phyloP scores from a whole-genome alignment of 106 monocot species.

The Dioscorea zingiberensis region DNA sequence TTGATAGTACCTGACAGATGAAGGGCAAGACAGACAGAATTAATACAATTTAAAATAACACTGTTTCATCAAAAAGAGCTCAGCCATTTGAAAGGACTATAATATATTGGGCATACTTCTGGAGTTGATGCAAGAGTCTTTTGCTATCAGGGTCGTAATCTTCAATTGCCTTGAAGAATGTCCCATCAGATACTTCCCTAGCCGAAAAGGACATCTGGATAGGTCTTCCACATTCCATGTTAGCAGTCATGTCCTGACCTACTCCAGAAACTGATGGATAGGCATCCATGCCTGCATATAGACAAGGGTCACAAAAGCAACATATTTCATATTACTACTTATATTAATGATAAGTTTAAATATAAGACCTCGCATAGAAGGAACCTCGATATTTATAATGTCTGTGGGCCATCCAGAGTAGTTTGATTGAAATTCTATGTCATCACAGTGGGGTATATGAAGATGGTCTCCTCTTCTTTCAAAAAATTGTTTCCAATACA shows the following conservation, averaged over 20 bases:
- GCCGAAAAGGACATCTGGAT: constrained; percentile 76
- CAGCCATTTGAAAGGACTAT: too few relatives aligned
- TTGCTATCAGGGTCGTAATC: constrained; percentile 79
- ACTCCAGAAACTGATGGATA: constrained; percentile 68
- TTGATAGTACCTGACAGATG: constrained; percentile 66
- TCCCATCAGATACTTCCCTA: constrained; percentile 89
- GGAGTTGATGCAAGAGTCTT: constrained; percentile 62
- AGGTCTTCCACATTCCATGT: constrained; percentile 69
- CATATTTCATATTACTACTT: background rate
- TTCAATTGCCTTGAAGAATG: constrained; percentile 91
- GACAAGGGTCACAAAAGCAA: background rate
- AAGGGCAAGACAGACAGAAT: background rate
- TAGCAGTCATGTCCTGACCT: constrained; percentile 36
- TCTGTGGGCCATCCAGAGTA: constrained; percentile 92
- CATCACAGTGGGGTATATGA: constrained; percentile 55
- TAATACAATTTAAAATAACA: too few relatives aligned
- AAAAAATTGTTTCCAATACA: constrained; percentile 81
- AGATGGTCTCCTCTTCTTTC: constrained; percentile 45
- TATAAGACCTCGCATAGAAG: constrained; percentile 59
- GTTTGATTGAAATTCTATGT: constrained; percentile 54
- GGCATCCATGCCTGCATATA: constrained; percentile 40
- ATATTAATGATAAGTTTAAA: background rate
- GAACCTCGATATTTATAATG: constrained; percentile 83
- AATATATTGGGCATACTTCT: constrained; percentile 47
- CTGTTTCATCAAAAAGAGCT: too few relatives aligned